Base-by-base conservation (phyloP, 2,329 filamentous ascomycete genomes). In the Onygena corvina region DNA sequence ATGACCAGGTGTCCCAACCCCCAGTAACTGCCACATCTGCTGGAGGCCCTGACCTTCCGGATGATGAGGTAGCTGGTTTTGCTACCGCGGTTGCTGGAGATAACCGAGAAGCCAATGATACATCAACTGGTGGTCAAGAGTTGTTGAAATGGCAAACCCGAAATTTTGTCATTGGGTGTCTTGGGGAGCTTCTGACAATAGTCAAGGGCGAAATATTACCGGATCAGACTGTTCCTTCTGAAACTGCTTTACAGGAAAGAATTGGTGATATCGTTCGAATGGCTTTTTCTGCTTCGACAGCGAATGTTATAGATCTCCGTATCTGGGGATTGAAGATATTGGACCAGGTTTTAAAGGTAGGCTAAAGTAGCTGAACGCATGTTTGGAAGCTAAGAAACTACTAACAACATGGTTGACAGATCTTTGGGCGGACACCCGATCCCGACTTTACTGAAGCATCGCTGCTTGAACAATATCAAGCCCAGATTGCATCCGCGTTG, bases 361-460 rank as follows among this genome's bases (percentile, higher is more conserved):
- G 55, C 52, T 20, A 30, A 14, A 20, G 3, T 29, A 21, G 3
- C 23, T 46, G 33, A 48, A 48, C 27, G 23, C 16, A 31, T 14
- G 47, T 49, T 30, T 27, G 14, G 30, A 12, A 50, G 1, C 12
- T 3, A 25, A 35, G 16, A 25, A 27, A 33, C 18, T n/a, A 50
- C 30, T 38, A 50, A 56, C 33, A 58, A 48, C 12, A 42, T 4
- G 20, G 11, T 8, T 5, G 50, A 1, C 54, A 76, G 72, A 87
- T 95, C 74, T 98, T 98, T 69, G 92, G 92, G 48, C 90, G 88
- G 62, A 88, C 86, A 1, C 86, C 90, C 1, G 92, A 98, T 67
- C 93, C 92, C 0, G 92, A 98, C 63, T 98, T 98, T 61, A 80
- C 90, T n/a, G 92, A 98, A 67, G 92, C 86, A 0, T 94, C 94